Base-by-base conservation (phyloP, 1,284 basidiomycete species). In the Apiotrichum brassicae region DNA sequence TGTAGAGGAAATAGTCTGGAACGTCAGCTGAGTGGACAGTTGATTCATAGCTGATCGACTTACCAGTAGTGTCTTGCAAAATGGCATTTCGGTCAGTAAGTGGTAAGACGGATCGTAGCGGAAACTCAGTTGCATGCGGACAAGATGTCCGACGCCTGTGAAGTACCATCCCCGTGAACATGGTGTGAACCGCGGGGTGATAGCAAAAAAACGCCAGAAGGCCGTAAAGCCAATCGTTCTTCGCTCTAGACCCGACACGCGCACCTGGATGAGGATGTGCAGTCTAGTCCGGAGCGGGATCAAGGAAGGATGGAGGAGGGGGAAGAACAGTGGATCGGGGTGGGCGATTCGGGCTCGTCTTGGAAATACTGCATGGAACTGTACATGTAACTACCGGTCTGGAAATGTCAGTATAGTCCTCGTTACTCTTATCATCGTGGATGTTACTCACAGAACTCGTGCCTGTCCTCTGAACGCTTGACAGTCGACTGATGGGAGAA, bases 401-500 rank as follows among this genome's bases (percentile, higher is more conserved):
- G 58, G 28, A 46, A 16, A 9, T 12, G 56, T 59, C 33, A 56
- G 50, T 37, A 38, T 30, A 12, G 28, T 30, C 28, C 28, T 23
- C 8, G 33, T 2, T 6, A 5, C 16, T 44, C 30, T 22, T 18
- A 3, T 6, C 7, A 13, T n/a, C 14, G 32, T 25, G 4, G 23
- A 9, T 19, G 32, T 11, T 20, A 73, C 91, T 74, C 72, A 94
- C 91, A 97, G 73, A 97, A 97, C 61, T 94, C 92, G 75, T 86
- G 86, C 40, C 89, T 94, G 67, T 95, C 92, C 76, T 95, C 88
- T 49, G 82, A 81, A 62, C 86, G 80, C 78, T 94, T 95, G 81
- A 95, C 87, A 40, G 60, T 61, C 44, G 85, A 87, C 89, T 90
- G 84, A 84, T 88, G 74, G 60, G 55, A 43, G 53, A 59, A 52